Conservation (phyloP, 1,284 basidiomycete species). For the Uromyces viciae-fabae region DNA sequence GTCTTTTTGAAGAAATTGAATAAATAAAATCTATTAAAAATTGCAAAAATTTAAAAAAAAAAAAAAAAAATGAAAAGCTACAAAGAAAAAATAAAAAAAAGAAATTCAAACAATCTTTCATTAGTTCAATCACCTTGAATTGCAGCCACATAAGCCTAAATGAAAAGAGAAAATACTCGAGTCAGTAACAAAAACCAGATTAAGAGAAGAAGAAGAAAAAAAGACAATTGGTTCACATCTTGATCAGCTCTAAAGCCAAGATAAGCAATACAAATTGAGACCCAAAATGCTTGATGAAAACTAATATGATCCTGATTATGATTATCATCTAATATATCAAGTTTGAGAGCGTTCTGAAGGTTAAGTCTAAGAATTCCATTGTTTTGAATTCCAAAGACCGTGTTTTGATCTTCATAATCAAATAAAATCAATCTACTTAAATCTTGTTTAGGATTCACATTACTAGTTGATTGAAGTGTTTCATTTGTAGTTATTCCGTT, state of each 20-base stretch:
- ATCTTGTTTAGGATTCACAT: too few species aligned
- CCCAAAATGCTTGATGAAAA: conserved; percentile 26
- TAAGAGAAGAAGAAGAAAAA: not conserved
- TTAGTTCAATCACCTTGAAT: conserved; percentile 11
- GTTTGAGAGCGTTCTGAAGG: not conserved
- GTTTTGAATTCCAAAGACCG: conserved; percentile 25
- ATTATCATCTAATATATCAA: not conserved
- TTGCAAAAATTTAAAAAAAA: not conserved
- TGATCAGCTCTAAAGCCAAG: conserved; percentile 24
- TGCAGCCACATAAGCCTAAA: conserved; percentile 12
- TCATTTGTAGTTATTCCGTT: not conserved
- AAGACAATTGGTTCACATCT: not conserved
- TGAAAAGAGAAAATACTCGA: not conserved
- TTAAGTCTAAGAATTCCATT: not conserved
- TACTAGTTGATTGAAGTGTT: too few species aligned
- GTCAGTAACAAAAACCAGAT: not conserved
- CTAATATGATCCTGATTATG: not conserved
- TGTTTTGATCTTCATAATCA: conserved; percentile 23
- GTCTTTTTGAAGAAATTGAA: too few species aligned
- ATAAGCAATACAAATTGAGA: conserved; percentile 22
- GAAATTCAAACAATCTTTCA: not conserved
- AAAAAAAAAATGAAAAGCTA: not conserved
- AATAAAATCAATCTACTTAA: conserved; percentile 4
- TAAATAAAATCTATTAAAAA: not conserved
- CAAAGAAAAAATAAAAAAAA: not conserved